Percentiles rank a stretch among this genome's conserved stretches.
These are phyloP conservation scores for Antrodiella citrinella DNA, from an alignment of 768 basidiomycete genomes.

Conservation along the genomic window DNA sequence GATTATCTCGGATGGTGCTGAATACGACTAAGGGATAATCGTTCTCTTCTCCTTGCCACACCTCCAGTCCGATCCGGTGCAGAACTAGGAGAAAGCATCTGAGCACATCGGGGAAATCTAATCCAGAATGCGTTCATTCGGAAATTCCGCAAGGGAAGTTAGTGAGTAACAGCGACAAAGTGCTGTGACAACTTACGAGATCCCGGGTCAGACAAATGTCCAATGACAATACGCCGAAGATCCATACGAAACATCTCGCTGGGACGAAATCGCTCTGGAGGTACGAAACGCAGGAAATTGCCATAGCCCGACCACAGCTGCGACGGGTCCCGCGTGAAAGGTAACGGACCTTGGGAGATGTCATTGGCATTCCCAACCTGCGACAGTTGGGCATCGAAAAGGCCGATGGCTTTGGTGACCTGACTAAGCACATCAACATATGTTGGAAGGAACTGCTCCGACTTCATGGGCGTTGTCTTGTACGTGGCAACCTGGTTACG, in stretches of 20 bases:
- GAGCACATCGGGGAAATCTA: constrained; percentile 56
- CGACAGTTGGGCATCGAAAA: not conserved
- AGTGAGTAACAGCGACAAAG: constrained; percentile 3
- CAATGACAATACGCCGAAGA: constrained; percentile 44
- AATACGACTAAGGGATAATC: constrained; percentile 76
- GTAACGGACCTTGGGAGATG: constrained; percentile 2
- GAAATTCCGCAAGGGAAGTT: not conserved
- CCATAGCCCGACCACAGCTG: constrained; percentile 47
- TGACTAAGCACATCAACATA: constrained; percentile 39
- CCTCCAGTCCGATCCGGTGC: constrained; percentile 39
- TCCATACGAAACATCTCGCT: constrained; percentile 30
- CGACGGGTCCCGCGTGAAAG: constrained; percentile 30
- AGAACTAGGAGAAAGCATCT: constrained; percentile 53
- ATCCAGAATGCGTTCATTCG: not conserved
- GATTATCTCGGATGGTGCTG: constrained; percentile 78
- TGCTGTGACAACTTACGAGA: constrained; percentile 39
- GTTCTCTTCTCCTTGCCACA: constrained; percentile 67
- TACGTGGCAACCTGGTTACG: constrained; percentile 32
- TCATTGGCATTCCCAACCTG: not conserved
- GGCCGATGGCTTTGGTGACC: constrained; percentile 28
- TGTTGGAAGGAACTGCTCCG: constrained; percentile 36
- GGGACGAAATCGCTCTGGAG: constrained; percentile 31
- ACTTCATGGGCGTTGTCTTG: constrained; percentile 35
- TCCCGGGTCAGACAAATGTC: constrained; percentile 54
- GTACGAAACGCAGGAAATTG: constrained; percentile 44